Conservation (phyloP, 1,139 yeast genomes). For the Geotrichum bryndzae region DNA sequence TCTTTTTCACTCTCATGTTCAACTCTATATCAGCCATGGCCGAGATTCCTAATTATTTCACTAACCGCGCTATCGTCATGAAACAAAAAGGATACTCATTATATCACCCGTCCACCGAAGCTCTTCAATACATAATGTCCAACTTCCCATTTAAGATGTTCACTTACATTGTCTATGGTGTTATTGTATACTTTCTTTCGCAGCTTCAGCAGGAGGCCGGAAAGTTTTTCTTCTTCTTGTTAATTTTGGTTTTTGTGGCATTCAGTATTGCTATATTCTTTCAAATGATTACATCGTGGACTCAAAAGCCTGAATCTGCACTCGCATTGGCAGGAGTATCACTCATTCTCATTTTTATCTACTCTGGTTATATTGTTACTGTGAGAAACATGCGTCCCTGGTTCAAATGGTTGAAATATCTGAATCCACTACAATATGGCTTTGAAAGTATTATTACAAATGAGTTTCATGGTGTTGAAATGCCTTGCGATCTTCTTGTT, state of each 20-base stretch:
- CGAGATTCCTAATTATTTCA: constrained; percentile 52
- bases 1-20: constrained; percentile 53
- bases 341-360: constrained; percentile 49
- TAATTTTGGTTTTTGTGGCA: constrained; percentile 44
- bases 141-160: constrained; percentile 52
- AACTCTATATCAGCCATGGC: constrained; percentile 54
- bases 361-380: constrained; percentile 57
- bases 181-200: constrained; percentile 54
- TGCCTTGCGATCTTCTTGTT: constrained; percentile 44
- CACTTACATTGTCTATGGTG: constrained; percentile 42
- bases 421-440: constrained; percentile 53
- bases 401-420: constrained; percentile 56
- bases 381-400: constrained; percentile 55
- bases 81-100: constrained; percentile 59
- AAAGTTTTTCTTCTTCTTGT: constrained; percentile 51
- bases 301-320: constrained; percentile 53
- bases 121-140: constrained; percentile 52
- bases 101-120: constrained; percentile 64
- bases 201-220: constrained; percentile 54
- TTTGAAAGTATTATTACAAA: constrained; percentile 54
- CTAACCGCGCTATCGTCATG: constrained; percentile 53
- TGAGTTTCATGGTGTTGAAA: constrained; percentile 49
- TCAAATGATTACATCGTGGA: constrained; percentile 53
- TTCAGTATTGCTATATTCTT: constrained; percentile 53
- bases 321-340: constrained; percentile 56